Base-by-base conservation (phyloP, 148 eudicot genomes). In the Rhododendron mucronatum region DNA sequence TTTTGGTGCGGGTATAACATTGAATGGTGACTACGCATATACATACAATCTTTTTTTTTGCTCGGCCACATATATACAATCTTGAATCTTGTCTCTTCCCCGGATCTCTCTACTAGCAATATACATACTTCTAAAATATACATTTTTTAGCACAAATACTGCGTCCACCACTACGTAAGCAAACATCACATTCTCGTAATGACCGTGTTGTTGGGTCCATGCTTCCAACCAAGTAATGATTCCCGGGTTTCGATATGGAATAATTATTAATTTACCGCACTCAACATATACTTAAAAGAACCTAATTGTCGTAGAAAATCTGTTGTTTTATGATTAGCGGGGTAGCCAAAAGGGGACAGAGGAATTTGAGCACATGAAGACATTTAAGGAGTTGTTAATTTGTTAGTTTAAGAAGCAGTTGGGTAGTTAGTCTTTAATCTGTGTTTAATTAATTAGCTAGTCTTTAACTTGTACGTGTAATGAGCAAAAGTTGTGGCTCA, bases 301-400 rank as follows among this genome's bases (percentile, higher is more conserved):
- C 65, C 33, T 14, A 23, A 59, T 37, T 63, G 75, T n/a, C n/a
- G 26, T 2, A 44, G 15, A 14, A 57, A 57, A 61, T 23, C 28
- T 16, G 45, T 41, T 61, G 51, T 61, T 47, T 82, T 41, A 4
- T 37, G 48, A 67, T 81, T 11, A 63, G 84, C 45, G 84, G 84
- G 75, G 75, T 82, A 23, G 67, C 48, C 14, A 82, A 23, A 61
- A 23, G 51, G 5, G 84, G 35, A 59, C 84, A 82, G 3, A 82
- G 74, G 35, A 61, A 82, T 82, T 61, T 82, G 7, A 57, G 84
- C 51, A 82, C 74, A 82, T 82, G 73, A 41, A 61, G 26, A 63
- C 67, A 21, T 81, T 50, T 81, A 28, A 41, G 45, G 45, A 30
- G 26, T 61, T 67, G 14, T 37, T 39, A 39, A 7, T 61, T 61